Evolutionary conservation across 768 basidiomycete genomes (phyloP).

Genomic region (Terana coerulea): DNA sequence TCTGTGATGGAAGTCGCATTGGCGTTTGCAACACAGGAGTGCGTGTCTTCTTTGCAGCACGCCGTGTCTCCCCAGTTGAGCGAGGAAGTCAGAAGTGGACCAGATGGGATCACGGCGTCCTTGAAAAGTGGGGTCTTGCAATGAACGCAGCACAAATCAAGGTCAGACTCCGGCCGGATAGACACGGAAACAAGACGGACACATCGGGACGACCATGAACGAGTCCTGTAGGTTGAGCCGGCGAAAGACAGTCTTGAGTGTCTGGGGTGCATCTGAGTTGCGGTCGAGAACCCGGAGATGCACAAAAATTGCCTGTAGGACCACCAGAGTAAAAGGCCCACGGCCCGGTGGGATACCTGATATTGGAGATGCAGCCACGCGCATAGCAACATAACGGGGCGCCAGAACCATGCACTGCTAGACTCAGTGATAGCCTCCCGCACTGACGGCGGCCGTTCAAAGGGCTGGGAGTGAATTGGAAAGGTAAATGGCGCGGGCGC

Average conservation of each 20-base stretch:
- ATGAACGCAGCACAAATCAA: background rate
- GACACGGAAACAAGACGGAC: background rate
- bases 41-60: background rate
- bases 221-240: background rate
- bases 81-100: background rate
- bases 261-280: background rate
- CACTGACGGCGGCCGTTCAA: background rate
- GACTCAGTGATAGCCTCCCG: background rate
- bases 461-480: no score
- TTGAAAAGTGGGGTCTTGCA: background rate
- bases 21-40: slow-evolving; percentile 5
- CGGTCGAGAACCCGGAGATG: background rate
- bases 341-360: background rate
- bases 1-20: background rate
- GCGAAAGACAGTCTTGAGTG: background rate
- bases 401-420: background rate
- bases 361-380: background rate
- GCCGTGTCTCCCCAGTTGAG: background rate
- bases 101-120: background rate
- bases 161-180: background rate
- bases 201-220: background rate
- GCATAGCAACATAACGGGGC: background rate
- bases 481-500: no score
- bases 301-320: background rate
- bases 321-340: no score